A percentile compares a stretch with the other conserved stretches of the same genome.
Conservation (phyloP, 805 yeast genomes). For the Metschnikowia dekortorum region DNA sequence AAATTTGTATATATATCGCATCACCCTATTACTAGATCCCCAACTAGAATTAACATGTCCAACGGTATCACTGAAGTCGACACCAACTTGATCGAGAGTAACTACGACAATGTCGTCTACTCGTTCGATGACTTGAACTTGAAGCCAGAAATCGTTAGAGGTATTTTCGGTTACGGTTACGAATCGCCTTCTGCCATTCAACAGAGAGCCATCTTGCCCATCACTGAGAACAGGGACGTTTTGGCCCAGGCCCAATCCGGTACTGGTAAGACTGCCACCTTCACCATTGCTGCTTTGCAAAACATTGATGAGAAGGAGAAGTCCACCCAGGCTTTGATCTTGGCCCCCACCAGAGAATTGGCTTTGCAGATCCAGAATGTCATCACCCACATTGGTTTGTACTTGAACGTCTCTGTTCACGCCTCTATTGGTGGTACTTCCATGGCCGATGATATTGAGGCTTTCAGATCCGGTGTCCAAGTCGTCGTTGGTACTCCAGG, state of each 20-base stretch:
- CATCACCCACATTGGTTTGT: conserved; percentile 81
- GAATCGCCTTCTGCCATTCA: conserved; percentile 82
- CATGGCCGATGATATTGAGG: conserved; percentile 81
- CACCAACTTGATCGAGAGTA: conserved; percentile 81
- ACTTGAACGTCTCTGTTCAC: conserved; percentile 86
- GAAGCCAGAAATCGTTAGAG: conserved; percentile 66
- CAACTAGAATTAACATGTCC: conserved; percentile 35
- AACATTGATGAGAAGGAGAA: conserved; percentile 67
- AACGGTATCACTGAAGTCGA: conserved; percentile 79
- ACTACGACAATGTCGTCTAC: conserved; percentile 84
- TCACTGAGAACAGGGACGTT: conserved; percentile 66
- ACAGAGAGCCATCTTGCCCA: conserved; percentile 74
- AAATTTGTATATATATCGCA: conserved; percentile 1
- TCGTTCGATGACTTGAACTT: conserved; percentile 72
- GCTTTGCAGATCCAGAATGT: conserved; percentile 96
- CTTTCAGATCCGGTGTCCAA: conserved; percentile 82
- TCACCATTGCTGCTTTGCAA: conserved; percentile 69
- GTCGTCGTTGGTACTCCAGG: conserved; percentile 98
- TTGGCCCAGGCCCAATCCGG: conserved; percentile 88
- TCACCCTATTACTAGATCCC: conserved; percentile 1
- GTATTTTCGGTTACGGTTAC: conserved; percentile 77
- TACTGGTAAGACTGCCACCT: conserved; percentile 89
- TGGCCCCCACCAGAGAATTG: conserved; percentile 97
- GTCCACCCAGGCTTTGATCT: conserved; percentile 86
- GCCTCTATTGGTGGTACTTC: conserved; percentile 98